phyloP scores from a whole-genome alignment of 1,139 yeast species.

The Geotrichum cucujoidarum region DNA sequence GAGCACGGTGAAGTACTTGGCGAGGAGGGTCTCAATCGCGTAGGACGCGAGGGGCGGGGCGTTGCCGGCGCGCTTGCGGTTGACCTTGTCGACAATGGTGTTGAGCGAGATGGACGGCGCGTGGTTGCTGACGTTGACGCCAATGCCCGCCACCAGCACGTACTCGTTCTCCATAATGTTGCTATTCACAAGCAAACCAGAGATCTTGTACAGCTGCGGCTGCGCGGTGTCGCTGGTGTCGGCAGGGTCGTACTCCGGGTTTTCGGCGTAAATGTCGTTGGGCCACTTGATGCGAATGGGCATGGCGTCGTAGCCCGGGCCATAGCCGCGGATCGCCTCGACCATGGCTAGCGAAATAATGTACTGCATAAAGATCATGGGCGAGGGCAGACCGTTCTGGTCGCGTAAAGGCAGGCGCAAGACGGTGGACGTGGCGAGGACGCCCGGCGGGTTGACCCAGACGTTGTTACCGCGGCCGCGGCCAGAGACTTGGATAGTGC shows the following conservation, averaged over 20 bases:
- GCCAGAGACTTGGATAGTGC: conserved; percentile 83
- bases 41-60: conserved; percentile 34
- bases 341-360: conserved; percentile 77
- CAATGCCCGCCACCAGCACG: conserved; percentile 71
- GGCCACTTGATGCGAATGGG: conserved; percentile 95
- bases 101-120: conserved; percentile 92
- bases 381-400: conserved; percentile 37
- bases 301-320: conserved; percentile 51
- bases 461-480: conserved; percentile 92
- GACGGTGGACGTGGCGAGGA: conserved; percentile 73
- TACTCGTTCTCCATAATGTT: conserved; percentile 55
- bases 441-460: conserved; percentile 95
- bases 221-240: background rate
- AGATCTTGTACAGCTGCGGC: conserved; percentile 56
- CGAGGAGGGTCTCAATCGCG: conserved; percentile 60
- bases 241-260: conserved; percentile 41
- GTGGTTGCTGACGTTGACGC: conserved; percentile 76
- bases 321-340: conserved; percentile 66
- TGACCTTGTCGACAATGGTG: conserved; percentile 53
- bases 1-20: conserved; percentile 61
- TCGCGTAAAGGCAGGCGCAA: conserved; percentile 51
- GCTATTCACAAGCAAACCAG: conserved; percentile 83
- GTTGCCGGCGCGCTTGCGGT: conserved; percentile 45
- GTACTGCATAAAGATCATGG: conserved; percentile 80
- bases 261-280: conserved; percentile 79